Conservation (phyloP, 495 filamentous ascomycete species). For the Penicillium cosmopolitanum region DNA sequence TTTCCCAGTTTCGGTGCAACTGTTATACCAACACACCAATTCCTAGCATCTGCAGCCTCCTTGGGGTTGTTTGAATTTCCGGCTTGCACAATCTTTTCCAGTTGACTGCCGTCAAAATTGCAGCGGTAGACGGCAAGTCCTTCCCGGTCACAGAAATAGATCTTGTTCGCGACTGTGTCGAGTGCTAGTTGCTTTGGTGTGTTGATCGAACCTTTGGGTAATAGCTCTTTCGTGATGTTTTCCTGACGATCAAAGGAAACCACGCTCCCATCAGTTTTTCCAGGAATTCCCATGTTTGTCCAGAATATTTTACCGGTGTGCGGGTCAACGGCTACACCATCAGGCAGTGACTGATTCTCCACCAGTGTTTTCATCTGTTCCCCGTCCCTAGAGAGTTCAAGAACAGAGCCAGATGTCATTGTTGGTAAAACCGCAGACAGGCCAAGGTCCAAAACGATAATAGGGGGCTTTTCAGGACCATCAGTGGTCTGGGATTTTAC, state of each 20-base stretch:
- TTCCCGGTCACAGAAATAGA: slow-evolving; percentile 61
- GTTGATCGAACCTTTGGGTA: slow-evolving; percentile 42
- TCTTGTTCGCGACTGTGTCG: slow-evolving; percentile 28
- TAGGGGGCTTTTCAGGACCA: slow-evolving; percentile 5
- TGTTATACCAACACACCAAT: slow-evolving; percentile 39
- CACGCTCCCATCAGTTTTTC: slow-evolving; percentile 45
- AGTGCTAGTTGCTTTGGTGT: slow-evolving; percentile 58
- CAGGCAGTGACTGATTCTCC: slow-evolving; percentile 41
- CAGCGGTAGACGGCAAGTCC: slow-evolving; percentile 51
- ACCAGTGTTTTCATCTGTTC: slow-evolving; percentile 23
- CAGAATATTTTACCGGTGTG: slow-evolving; percentile 47
- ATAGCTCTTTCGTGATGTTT: slow-evolving; percentile 34
- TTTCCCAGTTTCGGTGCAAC: slow-evolving; percentile 36
- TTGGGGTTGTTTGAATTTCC: slow-evolving; percentile 31
- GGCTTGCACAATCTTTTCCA: slow-evolving; percentile 43
- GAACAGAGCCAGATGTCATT: slow-evolving; percentile 26
- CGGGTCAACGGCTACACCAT: slow-evolving; percentile 47
- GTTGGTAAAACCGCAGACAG: slow-evolving; percentile 23
- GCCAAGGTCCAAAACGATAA: slow-evolving; percentile 35
- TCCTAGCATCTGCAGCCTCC: slow-evolving; percentile 28
- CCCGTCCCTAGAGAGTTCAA: slow-evolving; percentile 25
- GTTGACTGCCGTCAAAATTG: slow-evolving; percentile 46
- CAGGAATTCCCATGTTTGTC: slow-evolving; percentile 53
- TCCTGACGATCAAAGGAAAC: slow-evolving; percentile 45
- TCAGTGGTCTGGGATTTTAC: neutral